These are phyloP conservation scores for Fraxinus platypoda DNA, from an alignment of 305 asterid genomes.

Conservation along the genomic window DNA sequence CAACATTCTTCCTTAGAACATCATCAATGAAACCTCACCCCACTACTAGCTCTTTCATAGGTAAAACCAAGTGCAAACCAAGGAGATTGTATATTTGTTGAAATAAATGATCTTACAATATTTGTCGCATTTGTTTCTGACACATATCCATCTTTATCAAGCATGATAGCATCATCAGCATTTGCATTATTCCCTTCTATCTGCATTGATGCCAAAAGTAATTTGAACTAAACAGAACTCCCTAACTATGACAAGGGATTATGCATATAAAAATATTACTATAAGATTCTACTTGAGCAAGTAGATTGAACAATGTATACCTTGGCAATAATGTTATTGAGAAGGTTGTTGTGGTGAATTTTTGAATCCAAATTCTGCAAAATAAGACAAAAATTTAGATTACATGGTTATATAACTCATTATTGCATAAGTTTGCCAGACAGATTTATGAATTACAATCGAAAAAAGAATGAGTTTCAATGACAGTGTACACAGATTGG, in stretches of 20 bases:
- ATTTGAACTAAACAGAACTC: background rate
- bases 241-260: background rate
- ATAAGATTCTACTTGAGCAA: background rate
- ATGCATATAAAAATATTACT: background rate
- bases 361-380: constrained; percentile 89
- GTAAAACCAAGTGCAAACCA: background rate
- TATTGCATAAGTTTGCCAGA: background rate
- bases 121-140: constrained; percentile 94
- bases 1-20: background rate
- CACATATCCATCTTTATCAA: constrained; percentile 89
- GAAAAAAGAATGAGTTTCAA: background rate
- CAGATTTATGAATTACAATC: background rate
- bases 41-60: constrained; percentile 1
- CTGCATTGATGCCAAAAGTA: constrained; percentile 41
- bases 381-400: constrained; percentile 7
- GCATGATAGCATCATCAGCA: constrained; percentile 96
- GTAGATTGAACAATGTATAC: constrained; percentile 31
- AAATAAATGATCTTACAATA: constrained; percentile 51
- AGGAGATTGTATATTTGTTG: constrained; percentile 5
- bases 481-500: background rate
- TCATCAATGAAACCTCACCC: background rate
- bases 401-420: background rate
- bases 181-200: constrained; percentile 85
- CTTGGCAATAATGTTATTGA: constrained; percentile 92
- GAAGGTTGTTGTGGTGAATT: constrained; percentile 94